phyloP scores from a whole-genome alignment of 495 filamentous ascomycete species.

The Immersiella caudata region DNA sequence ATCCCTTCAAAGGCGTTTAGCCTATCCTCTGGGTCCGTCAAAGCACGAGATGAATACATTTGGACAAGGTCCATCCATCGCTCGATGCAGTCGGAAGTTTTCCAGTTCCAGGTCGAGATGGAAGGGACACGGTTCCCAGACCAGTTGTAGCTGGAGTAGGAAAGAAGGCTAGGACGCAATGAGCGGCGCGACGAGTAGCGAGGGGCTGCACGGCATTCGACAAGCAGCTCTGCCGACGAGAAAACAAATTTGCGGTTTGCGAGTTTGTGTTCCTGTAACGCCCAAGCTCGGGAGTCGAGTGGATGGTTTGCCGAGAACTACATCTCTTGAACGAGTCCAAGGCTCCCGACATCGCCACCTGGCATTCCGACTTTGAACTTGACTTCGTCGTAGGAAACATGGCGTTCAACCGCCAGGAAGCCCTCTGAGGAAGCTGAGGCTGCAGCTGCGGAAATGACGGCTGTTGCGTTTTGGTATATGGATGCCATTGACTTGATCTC shows the following conservation, averaged over 20 bases:
- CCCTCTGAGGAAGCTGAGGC: not conserved
- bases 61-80: not conserved
- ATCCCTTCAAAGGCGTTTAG: not conserved
- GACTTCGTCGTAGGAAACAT: not conserved
- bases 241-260: not conserved
- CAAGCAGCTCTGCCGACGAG: not conserved
- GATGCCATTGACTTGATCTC: not conserved
- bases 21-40: conserved; percentile 1
- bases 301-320: not conserved
- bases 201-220: not conserved
- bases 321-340: not conserved
- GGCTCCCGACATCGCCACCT: not conserved
- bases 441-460: not conserved
- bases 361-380: conserved; percentile 5
- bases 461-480: not conserved
- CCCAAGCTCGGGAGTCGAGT: not conserved
- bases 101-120: not conserved
- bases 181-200: not conserved
- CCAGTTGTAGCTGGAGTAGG: not conserved
- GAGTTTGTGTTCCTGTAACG: not conserved
- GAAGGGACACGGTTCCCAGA: not conserved
- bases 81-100: not conserved
- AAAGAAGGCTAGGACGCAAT: not conserved
- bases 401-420: not conserved
- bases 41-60: not conserved